These are phyloP conservation scores for Coemansia sp. DNA, from an alignment of 371 early-diverging fungal species.

Conservation along the genomic window DNA sequence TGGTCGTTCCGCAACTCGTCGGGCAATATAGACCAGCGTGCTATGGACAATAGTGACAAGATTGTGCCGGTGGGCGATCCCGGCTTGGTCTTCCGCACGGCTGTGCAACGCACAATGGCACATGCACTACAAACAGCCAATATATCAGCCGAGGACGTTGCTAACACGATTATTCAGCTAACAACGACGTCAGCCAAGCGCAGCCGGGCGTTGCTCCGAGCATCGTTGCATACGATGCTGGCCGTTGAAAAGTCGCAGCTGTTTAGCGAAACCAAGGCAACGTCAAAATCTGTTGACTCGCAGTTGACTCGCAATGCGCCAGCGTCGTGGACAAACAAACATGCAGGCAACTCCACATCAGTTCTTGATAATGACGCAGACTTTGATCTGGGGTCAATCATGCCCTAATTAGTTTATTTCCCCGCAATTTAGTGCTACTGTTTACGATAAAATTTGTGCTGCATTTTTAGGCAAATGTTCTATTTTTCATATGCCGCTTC, in stretches of 20 bases:
- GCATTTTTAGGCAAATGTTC: constrained; percentile 6
- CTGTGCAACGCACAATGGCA: constrained; percentile 2
- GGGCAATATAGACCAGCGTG: constrained; percentile 11
- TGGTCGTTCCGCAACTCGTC: constrained; percentile 33
- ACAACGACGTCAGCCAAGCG: constrained; percentile 3
- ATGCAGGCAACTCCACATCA: constrained; percentile 5
- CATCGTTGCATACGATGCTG: constrained; percentile 31
- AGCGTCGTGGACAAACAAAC: constrained; percentile 20
- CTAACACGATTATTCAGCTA: constrained; percentile 2
- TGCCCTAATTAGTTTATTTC: constrained; percentile 13
- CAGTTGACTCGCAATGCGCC: constrained; percentile 4
- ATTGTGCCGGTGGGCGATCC: constrained; percentile 32
- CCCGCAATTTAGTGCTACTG: not conserved
- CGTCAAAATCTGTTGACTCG: not conserved
- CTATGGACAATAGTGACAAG: not conserved
- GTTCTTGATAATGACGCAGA: constrained; percentile 25
- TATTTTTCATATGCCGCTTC: not conserved
- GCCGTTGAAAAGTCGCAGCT: constrained; percentile 40
- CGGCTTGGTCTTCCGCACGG: constrained; percentile 13
- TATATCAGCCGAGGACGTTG: constrained; percentile 4
- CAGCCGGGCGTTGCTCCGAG: constrained; percentile 27
- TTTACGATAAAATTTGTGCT: not conserved
- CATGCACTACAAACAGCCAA: not conserved
- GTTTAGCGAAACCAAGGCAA: constrained; percentile 14
- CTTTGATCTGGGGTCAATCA: constrained; percentile 26